Evolutionary conservation across 352 stramenopile genomes (phyloP), one percentile per base, ranked within the genome.

Genomic region (Phytophthora sp.): DNA sequence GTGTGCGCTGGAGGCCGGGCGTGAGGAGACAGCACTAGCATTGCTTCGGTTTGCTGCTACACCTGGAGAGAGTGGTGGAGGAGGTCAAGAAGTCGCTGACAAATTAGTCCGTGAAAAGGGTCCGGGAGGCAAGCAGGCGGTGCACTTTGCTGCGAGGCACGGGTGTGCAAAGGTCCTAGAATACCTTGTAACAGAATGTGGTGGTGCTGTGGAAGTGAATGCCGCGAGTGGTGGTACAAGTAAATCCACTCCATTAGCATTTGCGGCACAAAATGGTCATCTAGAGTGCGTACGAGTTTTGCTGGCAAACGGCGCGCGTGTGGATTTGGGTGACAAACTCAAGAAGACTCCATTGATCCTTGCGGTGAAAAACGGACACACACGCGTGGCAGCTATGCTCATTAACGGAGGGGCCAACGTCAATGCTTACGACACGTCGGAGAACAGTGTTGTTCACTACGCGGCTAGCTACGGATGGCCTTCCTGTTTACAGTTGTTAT

Each of bases 371-470:
- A 94, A 94, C 15, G 85, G 85, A 0, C 69, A 92, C 45, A 79
- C 77, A 0, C 54, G 54, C 6, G 53, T 90, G 15, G 82, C 85
- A 1, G 73, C 67, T 4, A 18, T 76, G 20, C 72, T 94, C 5
- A 78, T 94, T 52, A 94, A 92, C 42, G 50, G 68, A 15, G 79
- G 80, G 1, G 85, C 85, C 1, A 92, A 94, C 28, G 79, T 90
- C 27, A 94, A 94, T 38, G 82, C 81, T 0, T 91, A 77, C 37
- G 85, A 94, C 35, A 79, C 84, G 11, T 92, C 83, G 0, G 76
- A 91, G 17, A 94, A 94, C 45, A 92, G 79, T 46, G 78, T 79
- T 2, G 81, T 77, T 10, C 85, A 94, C 50, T 94, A 92, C 44
- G 83, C 83, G 3, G 85, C 85, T 15, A 88, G 76, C 41, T 94